Conservation (phyloP, 2,329 filamentous ascomycete genomes). For the Nemania serpens region DNA sequence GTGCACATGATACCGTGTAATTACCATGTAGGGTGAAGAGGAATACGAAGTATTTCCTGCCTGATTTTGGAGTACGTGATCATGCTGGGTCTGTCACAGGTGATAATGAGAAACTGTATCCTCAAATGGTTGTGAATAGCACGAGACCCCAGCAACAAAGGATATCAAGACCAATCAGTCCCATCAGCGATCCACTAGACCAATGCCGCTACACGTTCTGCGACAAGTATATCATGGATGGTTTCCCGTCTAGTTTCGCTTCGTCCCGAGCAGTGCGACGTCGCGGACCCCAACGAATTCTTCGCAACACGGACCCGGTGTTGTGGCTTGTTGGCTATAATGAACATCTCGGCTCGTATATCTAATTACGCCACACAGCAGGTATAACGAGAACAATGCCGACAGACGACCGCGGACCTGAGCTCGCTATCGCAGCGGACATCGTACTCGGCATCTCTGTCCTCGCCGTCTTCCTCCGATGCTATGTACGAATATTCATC, state of each 20-base stretch:
- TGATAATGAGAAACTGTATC: too few relatives aligned
- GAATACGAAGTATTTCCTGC: neutral
- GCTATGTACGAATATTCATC: slow-evolving; percentile 35
- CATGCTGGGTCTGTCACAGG: too few relatives aligned
- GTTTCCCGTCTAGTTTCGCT: slow-evolving; percentile 17
- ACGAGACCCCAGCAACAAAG: too few relatives aligned
- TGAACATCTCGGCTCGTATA: neutral
- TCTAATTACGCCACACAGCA: neutral
- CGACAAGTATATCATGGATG: slow-evolving; percentile 10
- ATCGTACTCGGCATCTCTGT: slow-evolving; percentile 30
- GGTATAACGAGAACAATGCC: slow-evolving; percentile 22
- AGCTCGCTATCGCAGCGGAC: slow-evolving; percentile 28
- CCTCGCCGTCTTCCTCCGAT: slow-evolving; percentile 35
- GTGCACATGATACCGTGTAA: neutral
- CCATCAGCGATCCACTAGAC: neutral
- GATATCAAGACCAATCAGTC: neutral
- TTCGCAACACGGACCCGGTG: neutral
- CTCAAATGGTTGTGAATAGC: too few relatives aligned
- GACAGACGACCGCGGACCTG: slow-evolving; percentile 33
- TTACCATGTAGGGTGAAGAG: neutral
- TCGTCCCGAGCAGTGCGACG: slow-evolving; percentile 17
- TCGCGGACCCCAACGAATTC: neutral
- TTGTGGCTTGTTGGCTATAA: neutral
- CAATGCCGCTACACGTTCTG: neutral
- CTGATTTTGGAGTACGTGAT: neutral